Evolutionary conservation across 2,329 filamentous ascomycete species (phyloP).

Genomic region (Venturia carpophila): DNA sequence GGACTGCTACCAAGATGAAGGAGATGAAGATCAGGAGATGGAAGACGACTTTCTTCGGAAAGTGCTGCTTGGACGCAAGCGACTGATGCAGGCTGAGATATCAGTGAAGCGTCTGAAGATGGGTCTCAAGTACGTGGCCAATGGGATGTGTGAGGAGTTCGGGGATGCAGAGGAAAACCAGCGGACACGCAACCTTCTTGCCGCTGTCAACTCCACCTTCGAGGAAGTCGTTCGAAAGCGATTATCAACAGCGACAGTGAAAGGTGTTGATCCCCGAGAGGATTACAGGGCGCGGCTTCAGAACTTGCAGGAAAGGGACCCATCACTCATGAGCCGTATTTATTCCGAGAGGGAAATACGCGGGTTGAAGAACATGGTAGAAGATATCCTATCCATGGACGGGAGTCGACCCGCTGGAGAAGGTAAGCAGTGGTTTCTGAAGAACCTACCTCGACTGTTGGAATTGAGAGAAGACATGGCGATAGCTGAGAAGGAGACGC

Average conservation of each 20-base stretch:
- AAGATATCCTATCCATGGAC: slow-evolving; percentile 17
- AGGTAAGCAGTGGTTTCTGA: slow-evolving; percentile 15
- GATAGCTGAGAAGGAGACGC: slow-evolving; percentile 9
- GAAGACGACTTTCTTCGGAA: slow-evolving; percentile 16
- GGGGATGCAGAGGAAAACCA: not conserved
- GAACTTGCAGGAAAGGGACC: slow-evolving; percentile 2
- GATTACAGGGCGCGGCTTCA: slow-evolving; percentile 12
- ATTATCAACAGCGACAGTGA: slow-evolving; percentile 10
- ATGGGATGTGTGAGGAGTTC: slow-evolving; percentile 14
- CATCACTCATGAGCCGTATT: not conserved
- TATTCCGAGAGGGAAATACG: slow-evolving; percentile 13
- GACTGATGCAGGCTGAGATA: slow-evolving; percentile 18
- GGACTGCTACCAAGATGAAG: slow-evolving; percentile 1
- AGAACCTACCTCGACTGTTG: slow-evolving; percentile 9
- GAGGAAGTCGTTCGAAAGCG: slow-evolving; percentile 17
- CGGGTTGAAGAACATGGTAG: slow-evolving; percentile 17
- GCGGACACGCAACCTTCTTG: slow-evolving; percentile 38
- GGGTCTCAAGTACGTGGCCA: slow-evolving; percentile 16
- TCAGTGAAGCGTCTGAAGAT: slow-evolving; percentile 17
- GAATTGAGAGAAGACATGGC: slow-evolving; percentile 17
- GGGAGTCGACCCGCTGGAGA: slow-evolving; percentile 9
- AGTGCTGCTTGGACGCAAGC: slow-evolving; percentile 12
- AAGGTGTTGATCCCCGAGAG: slow-evolving; percentile 7
- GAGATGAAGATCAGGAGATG: not conserved
- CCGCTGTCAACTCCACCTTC: slow-evolving; percentile 30